These are phyloP conservation scores for Fonsecaea multimorphosa DNA, from an alignment of 2,329 filamentous ascomycete genomes.

Conservation along the genomic window DNA sequence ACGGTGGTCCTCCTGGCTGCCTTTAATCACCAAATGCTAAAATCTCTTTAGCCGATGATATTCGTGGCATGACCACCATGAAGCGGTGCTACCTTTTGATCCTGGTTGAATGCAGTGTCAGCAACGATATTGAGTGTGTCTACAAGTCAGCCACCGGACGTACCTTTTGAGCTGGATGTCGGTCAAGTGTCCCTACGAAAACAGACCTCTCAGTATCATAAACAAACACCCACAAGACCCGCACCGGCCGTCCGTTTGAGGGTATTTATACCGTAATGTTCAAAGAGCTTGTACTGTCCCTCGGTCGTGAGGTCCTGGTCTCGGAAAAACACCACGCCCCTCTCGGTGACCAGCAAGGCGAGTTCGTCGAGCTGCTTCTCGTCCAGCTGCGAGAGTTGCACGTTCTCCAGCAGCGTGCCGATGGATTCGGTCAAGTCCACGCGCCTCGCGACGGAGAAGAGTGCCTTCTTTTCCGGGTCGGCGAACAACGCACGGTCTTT, in stretches of 20 bases:
- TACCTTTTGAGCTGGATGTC: slow-evolving; percentile 51
- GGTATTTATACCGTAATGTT: slow-evolving; percentile 51
- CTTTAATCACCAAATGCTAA: slow-evolving; percentile 53
- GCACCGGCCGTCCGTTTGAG: too few relatives aligned
- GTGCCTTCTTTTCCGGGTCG: slow-evolving; percentile 50
- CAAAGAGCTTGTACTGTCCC: slow-evolving; percentile 53
- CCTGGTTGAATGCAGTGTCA: slow-evolving; percentile 17
- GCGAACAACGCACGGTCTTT: slow-evolving; percentile 46
- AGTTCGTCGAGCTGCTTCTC: slow-evolving; percentile 58
- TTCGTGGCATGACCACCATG: background rate
- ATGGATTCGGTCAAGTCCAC: slow-evolving; percentile 48
- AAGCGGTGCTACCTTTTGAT: slow-evolving; percentile 40
- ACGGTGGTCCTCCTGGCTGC: slow-evolving; percentile 55
- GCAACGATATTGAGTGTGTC: background rate
- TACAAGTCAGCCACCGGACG: background rate
- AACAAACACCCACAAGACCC: background rate
- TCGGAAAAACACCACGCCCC: slow-evolving; percentile 60
- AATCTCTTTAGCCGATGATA: background rate
- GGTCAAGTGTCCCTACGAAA: slow-evolving; percentile 45
- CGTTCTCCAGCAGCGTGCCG: slow-evolving; percentile 46
- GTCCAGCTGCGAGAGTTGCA: slow-evolving; percentile 56
- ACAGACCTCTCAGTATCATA: slow-evolving; percentile 23
- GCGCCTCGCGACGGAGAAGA: slow-evolving; percentile 43
- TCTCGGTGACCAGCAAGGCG: slow-evolving; percentile 69
- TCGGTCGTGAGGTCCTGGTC: slow-evolving; percentile 57